Evolutionary conservation across 1,139 yeast genomes (phyloP).

Genomic region (Candida sanyaensis): DNA sequence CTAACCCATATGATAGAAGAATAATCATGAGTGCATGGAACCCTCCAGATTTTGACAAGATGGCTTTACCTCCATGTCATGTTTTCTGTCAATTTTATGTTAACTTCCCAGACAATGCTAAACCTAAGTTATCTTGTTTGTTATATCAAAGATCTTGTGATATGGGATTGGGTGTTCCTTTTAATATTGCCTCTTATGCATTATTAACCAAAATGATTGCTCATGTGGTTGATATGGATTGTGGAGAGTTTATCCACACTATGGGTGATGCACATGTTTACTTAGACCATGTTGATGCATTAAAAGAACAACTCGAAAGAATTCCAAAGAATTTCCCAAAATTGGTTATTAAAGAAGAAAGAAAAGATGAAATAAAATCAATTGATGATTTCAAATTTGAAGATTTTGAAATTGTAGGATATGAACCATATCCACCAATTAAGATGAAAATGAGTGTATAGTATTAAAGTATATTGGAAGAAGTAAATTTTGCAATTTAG

Average conservation of each 20-base stretch:
- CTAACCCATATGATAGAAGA: conserved; percentile 91
- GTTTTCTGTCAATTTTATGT: conserved; percentile 95
- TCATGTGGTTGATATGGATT: conserved; percentile 87
- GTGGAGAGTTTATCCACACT: conserved; percentile 93
- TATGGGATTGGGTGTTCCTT: conserved; percentile 98
- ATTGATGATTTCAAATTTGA: conserved; percentile 90
- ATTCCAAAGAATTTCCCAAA: conserved; percentile 80
- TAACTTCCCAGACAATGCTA: conserved; percentile 56
- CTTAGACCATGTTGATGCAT: conserved; percentile 88
- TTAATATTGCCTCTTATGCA: conserved; percentile 96
- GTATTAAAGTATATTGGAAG: background rate
- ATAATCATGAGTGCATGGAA: conserved; percentile 98
- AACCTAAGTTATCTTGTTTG: conserved; percentile 78
- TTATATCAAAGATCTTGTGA: conserved; percentile 98
- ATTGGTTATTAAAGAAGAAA: conserved; percentile 62
- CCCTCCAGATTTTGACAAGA: conserved; percentile 87
- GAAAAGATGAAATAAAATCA: conserved; percentile 46
- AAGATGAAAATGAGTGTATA: conserved; percentile 82
- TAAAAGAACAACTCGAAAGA: conserved; percentile 75
- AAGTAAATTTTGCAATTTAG: too few relatives aligned
- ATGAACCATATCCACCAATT: conserved; percentile 79
- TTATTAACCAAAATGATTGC: conserved; percentile 93
- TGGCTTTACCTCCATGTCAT: conserved; percentile 99
- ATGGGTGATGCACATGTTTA: conserved; percentile 97
- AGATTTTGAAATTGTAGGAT: conserved; percentile 78